Percentiles rank a stretch among this genome's conserved stretches.
Conservation (phyloP, 2,329 filamentous ascomycete species). For the Phialocephala subalpina region DNA sequence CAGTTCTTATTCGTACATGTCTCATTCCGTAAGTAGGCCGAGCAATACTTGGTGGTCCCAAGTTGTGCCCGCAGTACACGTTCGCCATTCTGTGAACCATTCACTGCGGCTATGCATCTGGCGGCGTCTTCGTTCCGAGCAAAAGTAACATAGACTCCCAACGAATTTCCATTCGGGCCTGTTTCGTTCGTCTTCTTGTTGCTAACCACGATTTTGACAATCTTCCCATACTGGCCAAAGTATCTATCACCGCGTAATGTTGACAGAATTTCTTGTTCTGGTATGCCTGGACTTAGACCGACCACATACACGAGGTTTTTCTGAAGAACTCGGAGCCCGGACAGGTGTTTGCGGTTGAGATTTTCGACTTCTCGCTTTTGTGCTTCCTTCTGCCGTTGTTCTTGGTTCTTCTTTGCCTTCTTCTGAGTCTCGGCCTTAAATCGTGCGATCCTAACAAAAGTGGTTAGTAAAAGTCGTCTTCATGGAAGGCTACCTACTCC, state of each 20-base stretch:
- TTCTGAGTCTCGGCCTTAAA: slow-evolving; percentile 83
- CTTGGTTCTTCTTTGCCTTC: slow-evolving; percentile 90
- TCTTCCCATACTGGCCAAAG: slow-evolving; percentile 98
- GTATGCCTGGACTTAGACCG: slow-evolving; percentile 87
- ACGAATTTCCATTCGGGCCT: slow-evolving; percentile 67
- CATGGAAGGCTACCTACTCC: slow-evolving; percentile 69
- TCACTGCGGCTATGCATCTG: slow-evolving; percentile 88
- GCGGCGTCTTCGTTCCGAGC: slow-evolving; percentile 90
- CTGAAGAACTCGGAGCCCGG: slow-evolving; percentile 94
- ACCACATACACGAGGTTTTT: slow-evolving; percentile 99
- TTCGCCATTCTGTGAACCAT: slow-evolving; percentile 92
- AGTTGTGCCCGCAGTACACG: slow-evolving; percentile 79
- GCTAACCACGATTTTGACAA: slow-evolving; percentile 98
- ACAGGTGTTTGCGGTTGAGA: slow-evolving; percentile 93
- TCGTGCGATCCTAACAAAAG: slow-evolving; percentile 67
- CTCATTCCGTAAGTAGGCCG: slow-evolving; percentile 93
- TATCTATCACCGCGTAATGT: slow-evolving; percentile 91
- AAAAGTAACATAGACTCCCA: slow-evolving; percentile 99
- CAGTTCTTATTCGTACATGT: slow-evolving; percentile 95
- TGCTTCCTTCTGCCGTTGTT: slow-evolving; percentile 88
- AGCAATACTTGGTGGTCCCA: slow-evolving; percentile 98
- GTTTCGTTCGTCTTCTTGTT: slow-evolving; percentile 77
- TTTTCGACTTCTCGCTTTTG: slow-evolving; percentile 97
- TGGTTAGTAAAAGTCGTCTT: slow-evolving; percentile 22
- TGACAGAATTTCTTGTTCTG: slow-evolving; percentile 90